phyloP scores from a whole-genome alignment of 2,329 filamentous ascomycete genomes.

The Cladosporium sp. region DNA sequence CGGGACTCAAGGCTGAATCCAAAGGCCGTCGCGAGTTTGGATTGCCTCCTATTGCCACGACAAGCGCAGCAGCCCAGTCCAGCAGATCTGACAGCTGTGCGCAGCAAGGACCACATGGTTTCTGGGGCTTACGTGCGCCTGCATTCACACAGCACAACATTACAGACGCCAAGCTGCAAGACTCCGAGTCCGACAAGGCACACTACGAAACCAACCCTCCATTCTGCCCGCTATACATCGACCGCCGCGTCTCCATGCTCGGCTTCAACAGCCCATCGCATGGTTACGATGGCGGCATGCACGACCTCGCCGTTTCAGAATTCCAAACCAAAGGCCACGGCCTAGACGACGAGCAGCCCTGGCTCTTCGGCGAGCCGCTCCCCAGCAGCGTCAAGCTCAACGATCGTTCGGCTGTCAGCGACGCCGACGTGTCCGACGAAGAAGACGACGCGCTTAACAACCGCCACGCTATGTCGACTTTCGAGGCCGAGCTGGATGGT shows the following conservation, averaged over 20 bases:
- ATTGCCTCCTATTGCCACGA: conserved; percentile 22
- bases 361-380: conserved; percentile 35
- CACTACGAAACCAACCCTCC: conserved; percentile 81
- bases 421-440: conserved; percentile 1
- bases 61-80: conserved; percentile 15
- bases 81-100: conserved; percentile 26
- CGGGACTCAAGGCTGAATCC: conserved; percentile 41
- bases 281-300: conserved; percentile 20
- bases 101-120: conserved; percentile 36
- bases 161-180: background rate
- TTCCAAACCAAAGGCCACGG: conserved; percentile 30
- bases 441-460: background rate
- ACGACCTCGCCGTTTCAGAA: conserved; percentile 3
- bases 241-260: conserved; percentile 77
- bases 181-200: conserved; percentile 7
- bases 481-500: background rate
- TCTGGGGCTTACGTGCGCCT: conserved; percentile 41
- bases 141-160: background rate
- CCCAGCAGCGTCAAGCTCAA: conserved; percentile 33
- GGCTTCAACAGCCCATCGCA: conserved; percentile 52
- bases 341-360: conserved; percentile 25
- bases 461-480: background rate
- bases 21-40: conserved; percentile 20
- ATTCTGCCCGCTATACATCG: conserved; percentile 94
- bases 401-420: conserved; percentile 22